These are phyloP conservation scores for Populus euphratica DNA, from an alignment of 345 rosid species.

Conservation along the genomic window DNA sequence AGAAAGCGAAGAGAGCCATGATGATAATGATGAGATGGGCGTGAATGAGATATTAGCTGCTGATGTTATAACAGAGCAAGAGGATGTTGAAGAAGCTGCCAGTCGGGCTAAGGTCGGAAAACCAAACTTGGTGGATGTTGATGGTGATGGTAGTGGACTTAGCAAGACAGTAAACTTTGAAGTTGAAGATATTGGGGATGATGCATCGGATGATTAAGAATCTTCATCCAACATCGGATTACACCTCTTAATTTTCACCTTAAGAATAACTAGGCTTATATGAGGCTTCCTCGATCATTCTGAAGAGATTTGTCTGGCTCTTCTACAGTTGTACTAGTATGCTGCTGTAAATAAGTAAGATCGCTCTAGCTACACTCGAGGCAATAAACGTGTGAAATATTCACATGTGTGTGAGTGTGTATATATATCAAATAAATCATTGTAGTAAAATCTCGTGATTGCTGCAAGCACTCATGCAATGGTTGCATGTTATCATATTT, in stretches of 20 bases:
- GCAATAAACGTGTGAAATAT: neutral
- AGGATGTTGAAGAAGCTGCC: constrained; percentile 14
- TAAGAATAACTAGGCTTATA: too few species aligned
- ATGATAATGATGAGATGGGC: neutral
- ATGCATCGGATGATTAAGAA: neutral
- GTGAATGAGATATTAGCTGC: constrained; percentile 16
- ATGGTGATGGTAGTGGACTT: neutral
- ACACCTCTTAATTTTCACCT: too few species aligned
- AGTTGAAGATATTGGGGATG: constrained; percentile 1
- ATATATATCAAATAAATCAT: too few species aligned
- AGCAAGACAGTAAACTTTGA: neutral
- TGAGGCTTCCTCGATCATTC: neutral
- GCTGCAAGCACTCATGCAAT: too few species aligned
- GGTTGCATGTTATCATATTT: too few species aligned
- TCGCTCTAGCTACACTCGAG: neutral
- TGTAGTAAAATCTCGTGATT: too few species aligned
- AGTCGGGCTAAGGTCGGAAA: neutral
- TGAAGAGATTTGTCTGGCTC: neutral
- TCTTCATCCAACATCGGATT: neutral
- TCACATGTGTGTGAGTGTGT: too few species aligned
- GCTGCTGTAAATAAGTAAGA: neutral
- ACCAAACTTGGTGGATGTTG: neutral
- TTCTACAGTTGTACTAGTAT: neutral
- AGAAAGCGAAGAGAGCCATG: constrained; percentile 32
- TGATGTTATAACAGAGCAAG: constrained; percentile 12